Conservation (phyloP, 345 rosid genomes). For the Eucalyptus erythrocorys region DNA sequence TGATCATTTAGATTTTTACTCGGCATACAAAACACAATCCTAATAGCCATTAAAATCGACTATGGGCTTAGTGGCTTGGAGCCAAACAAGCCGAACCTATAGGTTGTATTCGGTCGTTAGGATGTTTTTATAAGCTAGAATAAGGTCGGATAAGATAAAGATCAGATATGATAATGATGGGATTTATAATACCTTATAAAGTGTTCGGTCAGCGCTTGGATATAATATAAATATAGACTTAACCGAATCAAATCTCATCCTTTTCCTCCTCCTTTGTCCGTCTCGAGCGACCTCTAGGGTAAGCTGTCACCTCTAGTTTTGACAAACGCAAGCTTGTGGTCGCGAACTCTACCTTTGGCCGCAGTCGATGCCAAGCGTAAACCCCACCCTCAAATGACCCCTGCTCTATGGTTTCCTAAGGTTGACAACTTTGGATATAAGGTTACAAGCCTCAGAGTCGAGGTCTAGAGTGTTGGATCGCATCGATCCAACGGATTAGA, state of each 20-base stretch:
- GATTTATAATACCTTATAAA: neutral
- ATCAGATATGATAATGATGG: neutral
- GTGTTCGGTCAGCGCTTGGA: neutral
- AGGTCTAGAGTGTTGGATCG: neutral
- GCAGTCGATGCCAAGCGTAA: neutral
- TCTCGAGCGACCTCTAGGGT: neutral
- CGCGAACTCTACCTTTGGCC: neutral
- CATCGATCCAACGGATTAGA: neutral
- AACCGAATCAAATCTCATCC: neutral
- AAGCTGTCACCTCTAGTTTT: neutral
- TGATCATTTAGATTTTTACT: neutral
- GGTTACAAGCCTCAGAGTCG: neutral
- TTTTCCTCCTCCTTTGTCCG: neutral
- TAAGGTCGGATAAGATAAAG: neutral
- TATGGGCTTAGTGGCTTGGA: neutral
- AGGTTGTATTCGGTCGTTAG: neutral
- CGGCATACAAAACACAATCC: neutral
- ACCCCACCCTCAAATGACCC: too few species aligned
- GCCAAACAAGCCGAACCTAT: neutral
- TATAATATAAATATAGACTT: neutral
- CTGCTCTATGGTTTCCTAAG: neutral
- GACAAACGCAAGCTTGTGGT: neutral
- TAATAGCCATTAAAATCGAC: neutral
- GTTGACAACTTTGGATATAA: neutral
- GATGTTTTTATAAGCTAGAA: neutral